Percentiles rank a stretch among this genome's conserved stretches.
Evolutionary conservation across 495 filamentous ascomycete species (phyloP).

Genomic region (Penicillium arizonense): DNA sequence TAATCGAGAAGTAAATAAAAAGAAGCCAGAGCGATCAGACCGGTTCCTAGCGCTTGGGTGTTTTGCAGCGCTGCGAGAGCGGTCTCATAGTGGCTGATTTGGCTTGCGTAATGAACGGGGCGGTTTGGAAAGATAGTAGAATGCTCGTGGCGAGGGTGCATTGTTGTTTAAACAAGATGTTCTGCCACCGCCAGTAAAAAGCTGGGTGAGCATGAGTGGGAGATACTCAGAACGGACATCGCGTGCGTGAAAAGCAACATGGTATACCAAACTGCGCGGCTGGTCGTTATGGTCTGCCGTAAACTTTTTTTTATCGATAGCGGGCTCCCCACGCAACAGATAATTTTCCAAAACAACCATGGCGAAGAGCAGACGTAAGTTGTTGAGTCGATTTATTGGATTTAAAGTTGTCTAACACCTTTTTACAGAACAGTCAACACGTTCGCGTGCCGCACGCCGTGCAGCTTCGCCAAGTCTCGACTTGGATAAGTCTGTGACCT

Average conservation of each 20-base stretch:
- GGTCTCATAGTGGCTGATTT: constrained; percentile 36
- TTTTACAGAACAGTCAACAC: constrained; percentile 45
- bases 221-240: not conserved
- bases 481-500: constrained; percentile 71
- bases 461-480: constrained; percentile 69
- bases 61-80: constrained; percentile 24
- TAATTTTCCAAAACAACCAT: constrained; percentile 35
- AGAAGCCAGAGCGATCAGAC: constrained; percentile 21
- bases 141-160: constrained; percentile 40
- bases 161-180: constrained; percentile 26
- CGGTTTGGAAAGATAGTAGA: constrained; percentile 33
- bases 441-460: constrained; percentile 73
- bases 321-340: constrained; percentile 28
- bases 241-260: constrained; percentile 5
- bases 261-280: constrained; percentile 24
- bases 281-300: constrained; percentile 27
- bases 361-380: constrained; percentile 49
- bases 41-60: constrained; percentile 25
- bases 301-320: constrained; percentile 47
- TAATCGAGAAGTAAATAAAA: constrained; percentile 28
- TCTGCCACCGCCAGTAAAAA: constrained; percentile 23
- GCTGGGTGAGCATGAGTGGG: constrained; percentile 19
- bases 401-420: constrained; percentile 16
- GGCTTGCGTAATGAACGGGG: constrained; percentile 25
- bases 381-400: constrained; percentile 2